A percentile compares a stretch with the other conserved stretches of the same genome.
These are phyloP conservation scores for Botrytis galanthina DNA, from an alignment of 2,329 filamentous ascomycete species.

Conservation along the genomic window DNA sequence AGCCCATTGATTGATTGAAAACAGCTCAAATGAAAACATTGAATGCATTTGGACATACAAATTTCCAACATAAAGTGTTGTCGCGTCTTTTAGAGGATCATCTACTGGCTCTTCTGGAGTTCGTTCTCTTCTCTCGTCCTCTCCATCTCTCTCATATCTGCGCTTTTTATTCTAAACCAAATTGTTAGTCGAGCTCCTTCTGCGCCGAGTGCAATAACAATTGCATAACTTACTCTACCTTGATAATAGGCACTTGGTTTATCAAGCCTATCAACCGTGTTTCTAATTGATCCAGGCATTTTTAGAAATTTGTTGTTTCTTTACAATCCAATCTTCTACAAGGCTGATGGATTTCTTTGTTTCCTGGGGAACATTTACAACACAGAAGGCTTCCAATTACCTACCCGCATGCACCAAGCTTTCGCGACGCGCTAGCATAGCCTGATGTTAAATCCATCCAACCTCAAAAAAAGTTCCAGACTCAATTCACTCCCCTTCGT, in stretches of 20 bases:
- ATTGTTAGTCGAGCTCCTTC: slow-evolving; percentile 33
- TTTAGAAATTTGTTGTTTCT: slow-evolving; percentile 15
- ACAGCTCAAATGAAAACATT: not conserved
- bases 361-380: slow-evolving; percentile 17
- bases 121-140: slow-evolving; percentile 49
- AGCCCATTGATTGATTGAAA: not conserved
- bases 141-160: slow-evolving; percentile 55
- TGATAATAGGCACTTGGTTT: slow-evolving; percentile 92
- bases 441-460: slow-evolving; percentile 19
- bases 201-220: slow-evolving; percentile 22
- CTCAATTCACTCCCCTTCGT: slow-evolving; percentile 10
- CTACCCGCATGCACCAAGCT: not conserved
- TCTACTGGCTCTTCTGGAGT: slow-evolving; percentile 56
- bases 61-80: slow-evolving; percentile 97
- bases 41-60: slow-evolving; percentile 57
- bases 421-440: slow-evolving; percentile 30
- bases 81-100: slow-evolving; percentile 80
- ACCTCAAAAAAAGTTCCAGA: slow-evolving; percentile 26
- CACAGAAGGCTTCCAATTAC: slow-evolving; percentile 4
- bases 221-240: slow-evolving; percentile 61
- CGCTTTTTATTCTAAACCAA: slow-evolving; percentile 52
- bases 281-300: slow-evolving; percentile 45
- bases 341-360: slow-evolving; percentile 22
- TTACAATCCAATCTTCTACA: slow-evolving; percentile 6
- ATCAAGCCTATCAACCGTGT: slow-evolving; percentile 88